A percentile compares a stretch with the other conserved stretches of the same genome.
Evolutionary conservation across 116 monocot genomes (phyloP).

Genomic region (Cymodocea nodosa): DNA sequence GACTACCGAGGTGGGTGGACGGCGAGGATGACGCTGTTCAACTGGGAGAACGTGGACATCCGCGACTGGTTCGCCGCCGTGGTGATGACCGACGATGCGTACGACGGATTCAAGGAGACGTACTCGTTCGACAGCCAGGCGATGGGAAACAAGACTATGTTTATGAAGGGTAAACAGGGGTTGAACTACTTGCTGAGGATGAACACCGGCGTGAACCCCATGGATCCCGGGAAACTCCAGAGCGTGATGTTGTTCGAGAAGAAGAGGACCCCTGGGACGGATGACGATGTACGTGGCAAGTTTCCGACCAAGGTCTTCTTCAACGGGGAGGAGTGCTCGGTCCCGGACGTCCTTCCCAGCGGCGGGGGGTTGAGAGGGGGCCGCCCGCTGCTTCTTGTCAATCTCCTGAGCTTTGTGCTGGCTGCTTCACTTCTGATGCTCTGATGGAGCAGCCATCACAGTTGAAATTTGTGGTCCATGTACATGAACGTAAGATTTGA

Average conservation of each 20-base stretch:
- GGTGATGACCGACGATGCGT: constrained; percentile 41
- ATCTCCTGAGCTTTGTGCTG: not conserved
- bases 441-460: not conserved
- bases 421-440: not conserved
- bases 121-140: constrained; percentile 69
- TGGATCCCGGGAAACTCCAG: constrained; percentile 82
- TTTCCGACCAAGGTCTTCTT: constrained; percentile 70
- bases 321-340: constrained; percentile 84
- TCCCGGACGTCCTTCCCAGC: constrained; percentile 40
- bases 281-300: constrained; percentile 51
- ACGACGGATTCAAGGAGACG: constrained; percentile 49
- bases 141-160: constrained; percentile 59
- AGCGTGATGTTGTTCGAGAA: constrained; percentile 78
- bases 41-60: constrained; percentile 52
- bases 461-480: no score
- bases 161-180: constrained; percentile 59
- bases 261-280: constrained; percentile 49
- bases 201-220: constrained; percentile 30
- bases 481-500: no score
- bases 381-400: not conserved
- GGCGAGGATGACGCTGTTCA: constrained; percentile 77
- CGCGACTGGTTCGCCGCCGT: constrained; percentile 72
- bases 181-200: constrained; percentile 64
- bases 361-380: not conserved
- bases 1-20: constrained; percentile 73